phyloP scores from a whole-genome alignment of 768 basidiomycete species.

The Amanita molliuscula region DNA sequence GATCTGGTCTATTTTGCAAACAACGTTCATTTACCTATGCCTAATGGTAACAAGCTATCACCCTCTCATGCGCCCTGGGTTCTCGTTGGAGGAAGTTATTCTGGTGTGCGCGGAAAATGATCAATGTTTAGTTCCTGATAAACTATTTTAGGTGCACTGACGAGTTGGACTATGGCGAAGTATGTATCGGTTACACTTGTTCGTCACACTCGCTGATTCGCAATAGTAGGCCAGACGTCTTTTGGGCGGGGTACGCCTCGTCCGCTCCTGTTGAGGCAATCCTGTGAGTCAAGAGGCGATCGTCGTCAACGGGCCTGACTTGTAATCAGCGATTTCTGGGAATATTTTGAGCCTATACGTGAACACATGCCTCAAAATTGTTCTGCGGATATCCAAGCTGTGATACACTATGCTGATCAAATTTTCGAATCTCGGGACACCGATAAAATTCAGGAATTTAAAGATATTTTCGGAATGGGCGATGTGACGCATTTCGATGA shows the following conservation, averaged over 20 bases:
- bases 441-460: constrained; percentile 40
- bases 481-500: constrained; percentile 54
- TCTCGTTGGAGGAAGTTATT: constrained; percentile 40
- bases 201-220: not conserved
- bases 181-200: constrained; percentile 17
- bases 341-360: constrained; percentile 64
- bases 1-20: constrained; percentile 66
- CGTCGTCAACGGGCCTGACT: not conserved
- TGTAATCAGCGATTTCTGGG: constrained; percentile 46
- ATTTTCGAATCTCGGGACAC: constrained; percentile 36
- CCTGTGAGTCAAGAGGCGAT: constrained; percentile 19
- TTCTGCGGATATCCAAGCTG: constrained; percentile 59
- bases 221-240: constrained; percentile 46
- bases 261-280: constrained; percentile 60
- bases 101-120: constrained; percentile 19
- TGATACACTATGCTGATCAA: constrained; percentile 49
- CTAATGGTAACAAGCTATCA: constrained; percentile 47
- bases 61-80: constrained; percentile 45
- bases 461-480: constrained; percentile 49
- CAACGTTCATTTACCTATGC: constrained; percentile 58
- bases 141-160: constrained; percentile 24
- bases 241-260: constrained; percentile 54
- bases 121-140: not conserved
- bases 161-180: constrained; percentile 65
- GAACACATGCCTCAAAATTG: constrained; percentile 64